Percentiles rank a stretch among this genome's conserved stretches.
These are phyloP conservation scores for Neospora caninum DNA, from an alignment of 169 alveolate species.

Conservation along the genomic window DNA sequence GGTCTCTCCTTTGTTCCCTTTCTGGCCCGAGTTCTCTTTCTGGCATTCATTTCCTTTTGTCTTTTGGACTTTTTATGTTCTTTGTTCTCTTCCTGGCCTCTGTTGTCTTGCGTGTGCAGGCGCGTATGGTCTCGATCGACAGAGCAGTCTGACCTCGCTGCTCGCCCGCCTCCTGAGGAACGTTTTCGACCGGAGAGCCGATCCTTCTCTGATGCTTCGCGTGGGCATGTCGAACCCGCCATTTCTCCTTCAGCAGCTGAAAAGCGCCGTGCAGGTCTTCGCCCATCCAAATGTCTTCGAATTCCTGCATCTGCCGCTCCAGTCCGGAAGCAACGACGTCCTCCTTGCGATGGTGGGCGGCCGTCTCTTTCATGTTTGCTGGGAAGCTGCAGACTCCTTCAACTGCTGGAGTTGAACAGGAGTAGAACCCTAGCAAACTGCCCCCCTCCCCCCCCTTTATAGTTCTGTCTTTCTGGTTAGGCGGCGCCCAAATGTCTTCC, in stretches of 20 bases:
- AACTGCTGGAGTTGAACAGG: no score
- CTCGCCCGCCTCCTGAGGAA: constrained; percentile 82
- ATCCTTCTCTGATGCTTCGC: constrained; percentile 80
- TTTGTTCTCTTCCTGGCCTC: neutral
- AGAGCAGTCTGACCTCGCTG: constrained; percentile 92
- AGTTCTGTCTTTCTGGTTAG: no score
- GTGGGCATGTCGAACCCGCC: constrained; percentile 99
- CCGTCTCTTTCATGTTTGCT: no score
- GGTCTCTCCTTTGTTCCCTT: neutral
- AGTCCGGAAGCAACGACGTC: constrained; percentile 94
- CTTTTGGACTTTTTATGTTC: neutral
- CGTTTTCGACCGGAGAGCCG: constrained; percentile 62
- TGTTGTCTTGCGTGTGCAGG: constrained; percentile 70
- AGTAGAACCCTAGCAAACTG: no score
- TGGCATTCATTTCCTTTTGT: neutral
- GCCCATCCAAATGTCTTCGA: constrained; percentile 95
- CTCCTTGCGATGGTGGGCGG: constrained; percentile 92
- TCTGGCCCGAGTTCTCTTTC: neutral
- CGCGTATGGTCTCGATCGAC: constrained; percentile 98
- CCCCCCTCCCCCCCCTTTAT: no score
- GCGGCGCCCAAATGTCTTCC: no score
- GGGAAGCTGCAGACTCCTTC: no score
- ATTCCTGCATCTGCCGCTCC: constrained; percentile 98
- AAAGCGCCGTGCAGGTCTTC: constrained; percentile 91
- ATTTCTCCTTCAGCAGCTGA: constrained; percentile 94